Base-by-base conservation (phyloP, 371 early-diverging fungal genomes). In the Amoeboaphelidium occidentale region DNA sequence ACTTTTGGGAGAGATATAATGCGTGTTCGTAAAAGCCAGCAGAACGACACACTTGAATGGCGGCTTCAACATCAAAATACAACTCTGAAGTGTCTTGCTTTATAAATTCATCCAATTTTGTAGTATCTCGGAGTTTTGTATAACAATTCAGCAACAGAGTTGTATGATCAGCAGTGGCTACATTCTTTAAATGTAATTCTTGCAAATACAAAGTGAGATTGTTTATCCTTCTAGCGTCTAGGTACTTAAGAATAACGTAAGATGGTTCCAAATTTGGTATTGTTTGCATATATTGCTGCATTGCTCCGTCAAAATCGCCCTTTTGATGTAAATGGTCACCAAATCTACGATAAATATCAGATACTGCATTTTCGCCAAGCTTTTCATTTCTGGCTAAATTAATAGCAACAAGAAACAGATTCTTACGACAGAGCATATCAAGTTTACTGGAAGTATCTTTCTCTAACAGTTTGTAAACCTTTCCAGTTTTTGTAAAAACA, bases 71-170 rank as follows among this genome's bases (percentile, higher is more conserved):
- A 55, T 93, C 94, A 63, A 85, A 91, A 49, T 66, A 71, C 42
- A 73, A 60, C 27, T 79, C 74, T 14, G 69, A 67, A 47, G 74
- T 76, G 10, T 53, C 28, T 25, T 17, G 43, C 68, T 81, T 79
- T 51, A 94, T 78, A 55, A 94, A 90, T 55, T 73, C 72, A 58
- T 84, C 82, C 21, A 88, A 62, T 12, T 76, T 61, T 41, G 71
- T 70, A 10, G 77, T 78, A 61, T 85, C 89, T 55, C 82, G 80
- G 17, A 88, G 68, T 58, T 92, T 91, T 22, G 92, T 84, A 59
- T 92, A 94, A 68, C 96, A 94, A 56, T 89, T 91, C n/a, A 94
- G 66, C 25, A 94, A 62, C 43, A 92, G 59, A 0, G 92, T 91
- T 0, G 91, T 91, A 59, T 92, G 92, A 58, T 91, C 90, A 13